Base-by-base conservation (phyloP, 768 basidiomycete species). In the Lyophyllum semitale region DNA sequence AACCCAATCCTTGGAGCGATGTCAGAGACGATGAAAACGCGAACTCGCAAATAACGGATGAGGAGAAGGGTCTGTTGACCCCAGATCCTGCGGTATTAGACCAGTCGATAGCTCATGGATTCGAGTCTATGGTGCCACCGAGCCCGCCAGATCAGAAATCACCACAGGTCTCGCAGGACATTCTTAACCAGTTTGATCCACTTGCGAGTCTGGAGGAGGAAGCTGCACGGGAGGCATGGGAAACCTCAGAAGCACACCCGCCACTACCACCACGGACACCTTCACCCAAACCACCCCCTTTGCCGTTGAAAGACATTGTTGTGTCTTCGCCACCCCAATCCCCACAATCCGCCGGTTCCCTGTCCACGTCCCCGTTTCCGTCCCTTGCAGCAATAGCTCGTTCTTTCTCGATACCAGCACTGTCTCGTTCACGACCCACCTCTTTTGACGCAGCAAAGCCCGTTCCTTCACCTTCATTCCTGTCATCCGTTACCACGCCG, bases 181-280 rank as follows among this genome's bases (percentile, higher is more conserved):
- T 87, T 3, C 69, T 90, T 48, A 74, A 71, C 32, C 82, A 88
- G 63, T 90, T 91, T 65, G 88, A 91, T 70, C 88, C 88, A 15
- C 71, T 89, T 22, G 82, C 71, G 0, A 80, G 75, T 58, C 63
- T 72, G 30, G 83, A 86, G 53, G 85, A 87, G 66, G 69, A 78
- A 53, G 81, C 77, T 22, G 86, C 87, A 3, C 77, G 78, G 38
- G 77, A 81, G 13, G 88, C 87, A 42, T 90, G 89, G 89, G 81
- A 78, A 55, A 72, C 68, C 17, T 72, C 84, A 20, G 83, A 88
- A 59, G 76, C 78, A 1, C 87, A 89, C 67, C 85, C 37, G 8
- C 37, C 84, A 23, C 84, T 86, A 29, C 77, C 75, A 26, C 72
- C 77, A 22, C 63, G 66, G 17, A 69, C 73, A 18, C 70, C 73